Conservation (phyloP, 2,329 filamentous ascomycete species). For the Colletotrichum sp. region DNA sequence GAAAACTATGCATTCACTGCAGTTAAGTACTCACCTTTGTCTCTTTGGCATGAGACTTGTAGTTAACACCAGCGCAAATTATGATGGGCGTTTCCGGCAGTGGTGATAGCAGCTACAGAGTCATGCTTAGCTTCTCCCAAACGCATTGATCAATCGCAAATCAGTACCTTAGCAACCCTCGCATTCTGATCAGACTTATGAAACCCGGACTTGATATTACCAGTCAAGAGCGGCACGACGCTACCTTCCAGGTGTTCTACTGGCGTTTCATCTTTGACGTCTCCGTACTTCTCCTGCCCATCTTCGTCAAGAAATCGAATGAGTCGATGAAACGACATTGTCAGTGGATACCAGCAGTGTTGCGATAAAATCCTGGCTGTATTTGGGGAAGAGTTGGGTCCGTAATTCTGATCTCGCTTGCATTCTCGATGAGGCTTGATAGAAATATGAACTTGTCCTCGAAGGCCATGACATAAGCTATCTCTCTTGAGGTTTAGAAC, state of each 20-base stretch:
- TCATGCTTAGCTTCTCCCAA: not conserved
- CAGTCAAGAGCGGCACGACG: not conserved
- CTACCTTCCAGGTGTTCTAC: not conserved
- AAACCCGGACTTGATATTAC: not conserved
- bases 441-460: not conserved
- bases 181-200: not conserved
- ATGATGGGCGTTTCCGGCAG: not conserved
- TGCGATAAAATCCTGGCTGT: not conserved
- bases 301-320: not conserved
- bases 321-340: not conserved
- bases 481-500: not conserved
- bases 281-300: not conserved
- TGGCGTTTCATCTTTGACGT: not conserved
- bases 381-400: not conserved
- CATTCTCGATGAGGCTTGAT: not conserved
- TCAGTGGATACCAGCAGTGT: not conserved
- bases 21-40: not conserved
- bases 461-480: not conserved
- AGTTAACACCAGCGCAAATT: not conserved
- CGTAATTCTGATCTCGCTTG: not conserved
- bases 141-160: not conserved
- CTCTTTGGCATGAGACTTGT: not conserved
- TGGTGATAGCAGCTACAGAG: not conserved
- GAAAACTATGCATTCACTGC: not conserved
- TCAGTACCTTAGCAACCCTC: not conserved